A percentile compares a stretch with the other conserved stretches of the same genome.
Conservation (phyloP, 768 basidiomycete species). For the Boletus vermiculosoides region DNA sequence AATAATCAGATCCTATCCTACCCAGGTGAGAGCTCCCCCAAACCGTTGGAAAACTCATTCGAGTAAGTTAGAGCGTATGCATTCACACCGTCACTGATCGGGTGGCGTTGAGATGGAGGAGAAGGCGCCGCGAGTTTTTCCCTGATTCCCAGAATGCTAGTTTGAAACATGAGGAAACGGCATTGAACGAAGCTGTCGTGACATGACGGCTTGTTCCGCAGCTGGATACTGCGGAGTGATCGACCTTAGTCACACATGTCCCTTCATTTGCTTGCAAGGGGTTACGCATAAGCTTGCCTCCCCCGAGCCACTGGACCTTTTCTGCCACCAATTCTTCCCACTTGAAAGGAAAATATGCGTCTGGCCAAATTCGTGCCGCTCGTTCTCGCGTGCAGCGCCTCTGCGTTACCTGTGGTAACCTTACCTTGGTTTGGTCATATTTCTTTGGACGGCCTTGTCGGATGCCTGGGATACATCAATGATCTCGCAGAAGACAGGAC, state of each 20-base stretch:
- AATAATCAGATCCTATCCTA: neutral
- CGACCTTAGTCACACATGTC: neutral
- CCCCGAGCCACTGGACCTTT: neutral
- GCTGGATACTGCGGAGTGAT: conserved; percentile 8
- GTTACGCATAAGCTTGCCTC: neutral
- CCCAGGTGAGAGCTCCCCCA: neutral
- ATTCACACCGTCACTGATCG: neutral
- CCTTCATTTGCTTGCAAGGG: neutral
- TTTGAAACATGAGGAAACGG: neutral
- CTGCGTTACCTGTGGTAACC: conserved; percentile 19
- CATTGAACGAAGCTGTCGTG: neutral
- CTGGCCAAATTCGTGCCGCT: conserved; percentile 7
- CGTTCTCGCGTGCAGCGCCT: conserved; percentile 10
- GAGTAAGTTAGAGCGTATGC: neutral
- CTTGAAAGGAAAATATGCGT: conserved; percentile 16
- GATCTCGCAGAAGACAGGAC: conserved; percentile 2
- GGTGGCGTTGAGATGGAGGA: neutral
- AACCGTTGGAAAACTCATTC: neutral
- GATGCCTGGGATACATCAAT: conserved; percentile 6
- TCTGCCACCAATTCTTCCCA: neutral
- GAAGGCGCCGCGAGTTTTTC: no score
- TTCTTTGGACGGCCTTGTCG: conserved; percentile 10
- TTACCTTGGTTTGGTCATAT: conserved; percentile 28
- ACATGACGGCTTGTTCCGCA: neutral
- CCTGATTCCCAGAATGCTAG: no score